Percentiles rank a stretch among this genome's conserved stretches.
Conservation (phyloP, 768 basidiomycete species). For the Termitomyces sp. region DNA sequence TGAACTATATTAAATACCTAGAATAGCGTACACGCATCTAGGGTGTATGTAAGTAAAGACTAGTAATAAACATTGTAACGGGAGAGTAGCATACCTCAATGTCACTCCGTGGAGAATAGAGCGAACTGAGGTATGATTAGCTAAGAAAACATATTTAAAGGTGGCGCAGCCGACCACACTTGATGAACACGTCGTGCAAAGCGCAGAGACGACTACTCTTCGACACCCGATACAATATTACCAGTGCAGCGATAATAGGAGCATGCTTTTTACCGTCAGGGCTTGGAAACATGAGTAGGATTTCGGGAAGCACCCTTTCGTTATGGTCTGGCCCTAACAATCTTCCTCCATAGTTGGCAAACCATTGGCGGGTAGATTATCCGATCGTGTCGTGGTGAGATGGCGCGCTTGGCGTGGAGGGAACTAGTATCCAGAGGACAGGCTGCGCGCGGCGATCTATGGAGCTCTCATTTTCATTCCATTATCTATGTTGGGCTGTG, state of each 20-base stretch:
- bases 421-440: conserved; percentile 63
- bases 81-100: too few species aligned
- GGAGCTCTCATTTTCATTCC: conserved; percentile 47
- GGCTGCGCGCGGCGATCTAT: conserved; percentile 45
- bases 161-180: too few species aligned
- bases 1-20: too few species aligned
- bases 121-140: too few species aligned
- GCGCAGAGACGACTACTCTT: too few species aligned
- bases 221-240: conserved; percentile 47
- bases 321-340: background rate
- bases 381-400: conserved; percentile 44
- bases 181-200: too few species aligned
- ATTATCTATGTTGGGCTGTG: conserved; percentile 40
- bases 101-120: too few species aligned
- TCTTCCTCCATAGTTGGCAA: conserved; percentile 42
- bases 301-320: background rate
- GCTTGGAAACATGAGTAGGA: conserved; percentile 52
- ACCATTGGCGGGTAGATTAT: conserved; percentile 50
- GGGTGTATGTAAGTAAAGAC: too few species aligned
- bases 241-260: conserved; percentile 52
- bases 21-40: too few species aligned
- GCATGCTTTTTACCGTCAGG: conserved; percentile 57
- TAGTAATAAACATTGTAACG: too few species aligned
- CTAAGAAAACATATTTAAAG: too few species aligned
- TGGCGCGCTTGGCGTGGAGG: conserved; percentile 48